Evolutionary conservation across 768 basidiomycete species (phyloP), one percentile per base, ranked within the genome.

Genomic region (Tremella fuciformis): DNA sequence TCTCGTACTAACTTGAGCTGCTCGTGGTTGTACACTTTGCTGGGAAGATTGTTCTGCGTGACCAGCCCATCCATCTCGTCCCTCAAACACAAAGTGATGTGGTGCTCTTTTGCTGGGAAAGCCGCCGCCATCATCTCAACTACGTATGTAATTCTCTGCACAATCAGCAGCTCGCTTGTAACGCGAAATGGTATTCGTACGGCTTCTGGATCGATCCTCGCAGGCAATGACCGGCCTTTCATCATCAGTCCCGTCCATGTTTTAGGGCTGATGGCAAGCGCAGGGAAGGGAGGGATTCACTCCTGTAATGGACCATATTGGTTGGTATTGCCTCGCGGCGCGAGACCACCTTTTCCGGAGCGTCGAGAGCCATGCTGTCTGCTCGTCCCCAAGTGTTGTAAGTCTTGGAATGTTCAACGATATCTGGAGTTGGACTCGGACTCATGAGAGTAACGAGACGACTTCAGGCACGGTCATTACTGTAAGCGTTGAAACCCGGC

Each of bases 31-130:
- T 63, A 61, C 22, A 76, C 71, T 53, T 69, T 69, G 24, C 62
- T 60, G 1, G 66, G 54, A 15, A 77, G 58, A 50, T 69, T 72
- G 24, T 63, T 58, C 51, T 75, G 71, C n/a, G 76, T 77, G 15
- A 77, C 66, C 8, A 75, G 59, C 15, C 46, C 50, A 48, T 75
- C 74, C 3, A 44, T 51, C 55, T 74, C 71, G 51, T 74, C 73
- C 52, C 73, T 60, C 6, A 74, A 53, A 50, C 68, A 71, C 3
- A 74, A 65, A 11, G 73, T 74, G 42, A 68, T 71, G 18, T 66
- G 70, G 25, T 71, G 70, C 53, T 74, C 73, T 25, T 61, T 62
- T 4, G 73, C 60, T 6, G 56, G 62, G 50, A 74, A 74, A 8
- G 70, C 63, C 3, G 62, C 51, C 4, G 72, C 58, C 70, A 74